Percentiles rank a stretch among this genome's conserved stretches.
Conservation (phyloP, 345 rosid genomes). For the Eucalyptus marginata region DNA sequence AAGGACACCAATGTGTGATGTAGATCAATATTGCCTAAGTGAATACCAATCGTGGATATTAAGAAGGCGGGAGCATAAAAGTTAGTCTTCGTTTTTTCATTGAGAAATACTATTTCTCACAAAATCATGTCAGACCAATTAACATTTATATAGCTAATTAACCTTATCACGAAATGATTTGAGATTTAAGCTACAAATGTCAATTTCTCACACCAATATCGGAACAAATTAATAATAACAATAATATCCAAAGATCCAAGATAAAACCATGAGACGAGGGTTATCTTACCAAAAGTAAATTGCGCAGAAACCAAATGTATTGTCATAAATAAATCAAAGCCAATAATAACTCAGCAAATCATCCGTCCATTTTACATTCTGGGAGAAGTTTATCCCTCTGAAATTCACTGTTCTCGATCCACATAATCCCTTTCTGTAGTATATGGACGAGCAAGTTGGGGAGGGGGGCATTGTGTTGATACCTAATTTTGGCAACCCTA, state of each 20-base stretch:
- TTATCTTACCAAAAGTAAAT: background rate
- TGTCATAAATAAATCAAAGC: background rate
- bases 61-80: background rate
- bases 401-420: background rate
- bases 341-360: background rate
- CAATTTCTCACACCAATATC: background rate
- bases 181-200: background rate
- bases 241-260: background rate
- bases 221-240: background rate
- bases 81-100: background rate
- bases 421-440: background rate
- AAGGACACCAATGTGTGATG: background rate
- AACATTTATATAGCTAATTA: background rate
- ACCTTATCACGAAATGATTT: background rate
- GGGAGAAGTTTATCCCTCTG: background rate
- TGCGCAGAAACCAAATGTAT: background rate
- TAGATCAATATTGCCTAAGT: background rate
- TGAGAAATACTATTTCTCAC: background rate
- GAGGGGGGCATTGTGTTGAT: too few relatives aligned
- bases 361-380: background rate
- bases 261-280: background rate
- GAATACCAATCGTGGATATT: background rate
- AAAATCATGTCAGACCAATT: background rate
- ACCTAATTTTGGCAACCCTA: too few relatives aligned
- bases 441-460: background rate